phyloP scores from a whole-genome alignment of 163 green algal species.

The Botryococcus braunii region DNA sequence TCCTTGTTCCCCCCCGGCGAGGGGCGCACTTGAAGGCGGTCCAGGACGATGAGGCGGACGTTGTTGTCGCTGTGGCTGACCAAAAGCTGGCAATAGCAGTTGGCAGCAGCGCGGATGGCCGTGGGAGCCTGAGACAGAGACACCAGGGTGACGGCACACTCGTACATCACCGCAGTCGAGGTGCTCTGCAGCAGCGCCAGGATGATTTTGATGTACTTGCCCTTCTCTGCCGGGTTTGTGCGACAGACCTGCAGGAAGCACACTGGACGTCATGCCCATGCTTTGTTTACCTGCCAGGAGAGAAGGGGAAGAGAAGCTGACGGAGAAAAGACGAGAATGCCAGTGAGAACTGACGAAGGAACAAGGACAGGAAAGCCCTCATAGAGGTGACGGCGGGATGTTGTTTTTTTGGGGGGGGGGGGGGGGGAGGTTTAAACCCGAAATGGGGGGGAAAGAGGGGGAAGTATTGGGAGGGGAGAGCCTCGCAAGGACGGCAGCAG shows the following conservation, averaged over 20 bases:
- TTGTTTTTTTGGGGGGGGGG: too few species aligned
- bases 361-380: too few species aligned
- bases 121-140: conserved; percentile 84
- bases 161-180: conserved; percentile 86
- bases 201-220: conserved; percentile 95
- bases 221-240: conserved; percentile 76
- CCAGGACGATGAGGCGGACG: conserved; percentile 98
- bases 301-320: too few species aligned
- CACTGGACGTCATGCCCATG: too few species aligned
- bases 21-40: conserved; percentile 62
- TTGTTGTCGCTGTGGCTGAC: conserved; percentile 97
- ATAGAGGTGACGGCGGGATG: too few species aligned
- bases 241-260: conserved; percentile 74
- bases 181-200: conserved; percentile 75
- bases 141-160: conserved; percentile 89
- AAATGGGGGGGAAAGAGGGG: too few species aligned
- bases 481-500: too few species aligned
- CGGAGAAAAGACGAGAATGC: not conserved
- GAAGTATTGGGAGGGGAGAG: too few species aligned
- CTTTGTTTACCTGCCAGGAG: too few species aligned
- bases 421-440: too few species aligned
- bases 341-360: too few species aligned
- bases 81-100: conserved; percentile 96
- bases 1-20: too few species aligned
- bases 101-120: conserved; percentile 88